phyloP scores from a whole-genome alignment of 768 basidiomycete species.

The Podaxis sp. region DNA sequence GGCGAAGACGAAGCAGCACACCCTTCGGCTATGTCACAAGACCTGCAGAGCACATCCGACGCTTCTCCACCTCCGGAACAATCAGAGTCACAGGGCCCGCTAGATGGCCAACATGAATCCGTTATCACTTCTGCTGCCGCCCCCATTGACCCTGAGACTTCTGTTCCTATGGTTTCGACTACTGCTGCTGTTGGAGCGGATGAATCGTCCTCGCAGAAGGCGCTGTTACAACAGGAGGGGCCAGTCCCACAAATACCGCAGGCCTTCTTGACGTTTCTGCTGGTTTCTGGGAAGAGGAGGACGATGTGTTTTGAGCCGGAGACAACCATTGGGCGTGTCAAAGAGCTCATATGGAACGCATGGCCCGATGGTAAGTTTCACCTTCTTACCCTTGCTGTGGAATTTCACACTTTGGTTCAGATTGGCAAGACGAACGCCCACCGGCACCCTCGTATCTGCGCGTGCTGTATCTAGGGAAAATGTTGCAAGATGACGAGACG shows the following conservation, averaged over 20 bases:
- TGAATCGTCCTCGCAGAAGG: slow-evolving; percentile 11
- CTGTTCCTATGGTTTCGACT: slow-evolving; percentile 21
- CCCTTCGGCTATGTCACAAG: slow-evolving; percentile 22
- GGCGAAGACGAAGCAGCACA: slow-evolving; percentile 27
- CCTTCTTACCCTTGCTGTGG: not conserved
- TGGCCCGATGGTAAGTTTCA: slow-evolving; percentile 66
- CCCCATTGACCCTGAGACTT: slow-evolving; percentile 2
- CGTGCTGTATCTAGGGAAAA: slow-evolving; percentile 73
- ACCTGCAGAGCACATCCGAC: slow-evolving; percentile 9
- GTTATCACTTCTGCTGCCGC: not conserved
- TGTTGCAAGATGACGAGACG: slow-evolving; percentile 83
- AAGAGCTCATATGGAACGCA: slow-evolving; percentile 81
- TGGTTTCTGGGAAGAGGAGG: slow-evolving; percentile 65
- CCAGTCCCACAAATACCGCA: slow-evolving; percentile 60
- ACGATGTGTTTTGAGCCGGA: slow-evolving; percentile 76
- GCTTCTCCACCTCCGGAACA: not conserved
- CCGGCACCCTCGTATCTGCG: slow-evolving; percentile 76
- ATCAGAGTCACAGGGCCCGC: not conserved
- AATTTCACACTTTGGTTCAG: slow-evolving; percentile 28
- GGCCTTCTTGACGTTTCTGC: slow-evolving; percentile 66
- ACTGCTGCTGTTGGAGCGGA: slow-evolving; percentile 17
- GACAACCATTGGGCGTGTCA: slow-evolving; percentile 72
- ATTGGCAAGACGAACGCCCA: slow-evolving; percentile 79
- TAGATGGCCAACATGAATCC: not conserved
- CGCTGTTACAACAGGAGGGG: slow-evolving; percentile 16